phyloP scores from a whole-genome alignment of 352 stramenopile species.

The Phytophthora rubi region DNA sequence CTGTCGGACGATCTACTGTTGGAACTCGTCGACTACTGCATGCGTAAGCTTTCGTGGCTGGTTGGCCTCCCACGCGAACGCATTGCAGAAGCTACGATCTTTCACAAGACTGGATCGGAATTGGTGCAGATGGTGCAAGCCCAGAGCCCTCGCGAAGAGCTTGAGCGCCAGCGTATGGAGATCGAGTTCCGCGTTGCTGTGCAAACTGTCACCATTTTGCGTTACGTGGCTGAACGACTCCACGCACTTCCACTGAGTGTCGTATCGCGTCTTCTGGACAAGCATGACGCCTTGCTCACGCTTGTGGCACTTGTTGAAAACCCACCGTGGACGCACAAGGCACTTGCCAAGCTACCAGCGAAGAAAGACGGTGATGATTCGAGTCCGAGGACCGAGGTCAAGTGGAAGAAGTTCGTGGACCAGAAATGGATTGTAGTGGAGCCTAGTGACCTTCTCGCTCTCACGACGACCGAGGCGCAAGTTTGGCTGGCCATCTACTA shows the following conservation, averaged over 20 bases:
- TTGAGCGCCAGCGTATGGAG: conserved; percentile 78
- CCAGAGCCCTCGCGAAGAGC: conserved; percentile 62
- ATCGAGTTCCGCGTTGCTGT: conserved; percentile 90
- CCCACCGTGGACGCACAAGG: conserved; percentile 94
- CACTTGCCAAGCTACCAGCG: conserved; percentile 22
- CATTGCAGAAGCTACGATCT: conserved; percentile 63
- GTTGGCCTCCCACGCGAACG: conserved; percentile 64
- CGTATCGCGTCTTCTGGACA: conserved; percentile 94
- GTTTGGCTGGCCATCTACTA: conserved; percentile 96
- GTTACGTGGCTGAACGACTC: conserved; percentile 92
- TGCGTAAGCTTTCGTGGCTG: conserved; percentile 90
- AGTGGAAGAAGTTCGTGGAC: conserved; percentile 94
- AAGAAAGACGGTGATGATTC: conserved; percentile 17
- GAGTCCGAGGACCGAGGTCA: conserved; percentile 35
- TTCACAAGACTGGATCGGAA: conserved; percentile 77
- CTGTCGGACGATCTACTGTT: conserved; percentile 89
- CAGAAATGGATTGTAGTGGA: conserved; percentile 92
- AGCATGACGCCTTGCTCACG: conserved; percentile 94
- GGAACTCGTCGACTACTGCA: conserved; percentile 95
- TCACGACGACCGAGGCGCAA: conserved; percentile 95
- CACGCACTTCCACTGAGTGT: conserved; percentile 87
- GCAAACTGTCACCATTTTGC: conserved; percentile 87
- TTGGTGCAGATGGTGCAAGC: conserved; percentile 68
- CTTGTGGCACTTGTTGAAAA: conserved; percentile 95
- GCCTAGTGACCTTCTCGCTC: conserved; percentile 87